Base-by-base conservation (phyloP, 305 asterid species). In the Coffea humblotiana region DNA sequence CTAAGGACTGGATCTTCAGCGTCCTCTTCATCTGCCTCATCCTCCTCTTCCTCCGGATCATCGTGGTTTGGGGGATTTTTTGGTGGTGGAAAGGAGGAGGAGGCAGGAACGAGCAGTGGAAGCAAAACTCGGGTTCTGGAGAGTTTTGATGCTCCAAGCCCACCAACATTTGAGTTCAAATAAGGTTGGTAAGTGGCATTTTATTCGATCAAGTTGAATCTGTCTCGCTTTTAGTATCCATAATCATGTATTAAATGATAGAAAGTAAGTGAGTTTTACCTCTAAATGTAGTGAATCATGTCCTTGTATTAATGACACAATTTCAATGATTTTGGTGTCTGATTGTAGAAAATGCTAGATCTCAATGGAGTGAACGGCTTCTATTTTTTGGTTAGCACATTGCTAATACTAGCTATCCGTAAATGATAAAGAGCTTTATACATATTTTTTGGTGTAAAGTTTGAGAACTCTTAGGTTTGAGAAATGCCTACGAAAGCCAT, bases 61-160 rank as follows among this genome's bases (percentile, higher is more conserved):
- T 90, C 97, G 1, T 95, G 99, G 97, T 88, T 92, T 86, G 98
- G 96, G 64, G 97, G 97, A 10, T 51, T 89, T 56, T 90, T 93
- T 77, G 95, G 94, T 5, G 87, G 90, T 69, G 90, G 86, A 77
- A 89, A 81, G 77, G 78, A 93, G 82, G 91, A 90, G 73, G 97
- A 90, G 86, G 65, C 82, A 25, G 75, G 56, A 70, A 71, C 86
- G 8, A 78, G 89, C 77, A 88, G 90, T 74, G 93, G 94, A 77
- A 89, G 91, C 86, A 92, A 90, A 91, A 89, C 98, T 23, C 86
- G 88, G 88, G 94, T 95, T 80, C 85, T 95, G 89, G 99, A 95
- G 91, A 93, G 97, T 90, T 92, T 89, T 82, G 97, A 95, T 84
- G 87, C 98, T 72, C 98, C 99, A n/a, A 81, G 25, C 78, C 98